Percentiles rank a stretch among this genome's conserved stretches.
phyloP scores from a whole-genome alignment of 495 filamentous ascomycete species.

The Friedmanniomyces simplex region DNA sequence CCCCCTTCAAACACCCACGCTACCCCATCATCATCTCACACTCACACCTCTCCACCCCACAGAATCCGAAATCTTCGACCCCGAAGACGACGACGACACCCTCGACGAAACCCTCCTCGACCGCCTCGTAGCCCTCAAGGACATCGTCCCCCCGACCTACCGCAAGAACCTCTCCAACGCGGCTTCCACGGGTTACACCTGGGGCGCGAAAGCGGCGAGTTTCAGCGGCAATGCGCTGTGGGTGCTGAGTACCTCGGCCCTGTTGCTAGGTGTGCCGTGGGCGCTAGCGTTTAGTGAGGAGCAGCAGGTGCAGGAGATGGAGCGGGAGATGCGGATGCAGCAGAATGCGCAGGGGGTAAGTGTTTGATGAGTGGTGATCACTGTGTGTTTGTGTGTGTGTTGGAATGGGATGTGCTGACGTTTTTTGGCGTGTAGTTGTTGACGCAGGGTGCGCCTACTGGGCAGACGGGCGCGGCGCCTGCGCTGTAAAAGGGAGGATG shows the following conservation, averaged over 20 bases:
- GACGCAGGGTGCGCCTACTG: slow-evolving; percentile 6
- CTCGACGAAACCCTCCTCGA: slow-evolving; percentile 59
- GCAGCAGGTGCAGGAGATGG: slow-evolving; percentile 90
- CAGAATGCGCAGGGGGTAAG: slow-evolving; percentile 62
- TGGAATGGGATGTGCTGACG: neutral
- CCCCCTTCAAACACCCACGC: neutral
- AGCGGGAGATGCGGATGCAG: slow-evolving; percentile 89
- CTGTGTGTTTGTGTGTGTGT: neutral
- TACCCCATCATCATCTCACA: slow-evolving; percentile 8
- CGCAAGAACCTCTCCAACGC: slow-evolving; percentile 57
- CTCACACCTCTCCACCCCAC: slow-evolving; percentile 7
- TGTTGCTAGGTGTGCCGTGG: slow-evolving; percentile 87
- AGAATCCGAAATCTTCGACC: slow-evolving; percentile 51
- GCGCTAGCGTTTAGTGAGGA: slow-evolving; percentile 89
- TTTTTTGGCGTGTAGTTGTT: neutral
- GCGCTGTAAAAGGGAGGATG: neutral
- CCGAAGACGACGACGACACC: slow-evolving; percentile 36
- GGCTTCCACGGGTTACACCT: slow-evolving; percentile 44
- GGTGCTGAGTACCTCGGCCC: slow-evolving; percentile 74
- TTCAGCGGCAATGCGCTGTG: slow-evolving; percentile 77
- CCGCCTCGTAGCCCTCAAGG: slow-evolving; percentile 73
- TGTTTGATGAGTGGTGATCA: slow-evolving; percentile 8
- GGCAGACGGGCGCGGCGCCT: slow-evolving; percentile 5
- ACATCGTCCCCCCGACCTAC: slow-evolving; percentile 78
- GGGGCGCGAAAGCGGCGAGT: slow-evolving; percentile 50